phyloP scores from a whole-genome alignment of 2,329 filamentous ascomycete species.

The Dactylellina cionopaga region DNA sequence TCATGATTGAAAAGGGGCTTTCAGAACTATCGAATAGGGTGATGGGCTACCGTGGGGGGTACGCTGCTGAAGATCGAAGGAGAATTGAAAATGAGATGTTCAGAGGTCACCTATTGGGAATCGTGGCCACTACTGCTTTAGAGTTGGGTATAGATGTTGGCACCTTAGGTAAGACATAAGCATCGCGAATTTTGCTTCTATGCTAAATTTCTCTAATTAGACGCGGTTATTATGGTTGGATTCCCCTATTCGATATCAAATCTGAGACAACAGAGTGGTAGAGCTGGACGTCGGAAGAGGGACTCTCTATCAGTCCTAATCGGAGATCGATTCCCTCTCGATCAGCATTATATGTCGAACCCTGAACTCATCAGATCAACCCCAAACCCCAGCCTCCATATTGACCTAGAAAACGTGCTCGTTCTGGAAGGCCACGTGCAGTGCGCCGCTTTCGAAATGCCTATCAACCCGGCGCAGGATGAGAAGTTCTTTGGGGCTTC shows the following conservation, averaged over 20 bases:
- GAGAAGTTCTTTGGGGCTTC: constrained; percentile 79
- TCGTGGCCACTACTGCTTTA: constrained; percentile 90
- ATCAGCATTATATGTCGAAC: constrained; percentile 97
- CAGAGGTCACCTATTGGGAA: constrained; percentile 88
- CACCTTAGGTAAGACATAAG: constrained; percentile 65
- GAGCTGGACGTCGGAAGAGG: constrained; percentile 89
- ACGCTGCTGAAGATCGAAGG: constrained; percentile 88
- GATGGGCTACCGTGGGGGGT: constrained; percentile 95
- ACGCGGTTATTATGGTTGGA: constrained; percentile 91
- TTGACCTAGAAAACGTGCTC: constrained; percentile 91
- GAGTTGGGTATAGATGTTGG: constrained; percentile 97
- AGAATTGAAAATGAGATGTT: constrained; percentile 97
- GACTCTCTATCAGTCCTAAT: constrained; percentile 91
- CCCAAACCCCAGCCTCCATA: constrained; percentile 86
- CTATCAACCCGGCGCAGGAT: constrained; percentile 81
- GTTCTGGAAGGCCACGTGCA: constrained; percentile 93
- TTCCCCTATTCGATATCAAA: constrained; percentile 98
- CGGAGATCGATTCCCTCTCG: constrained; percentile 86
- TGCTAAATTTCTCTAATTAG: constrained; percentile 61
- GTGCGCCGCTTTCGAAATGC: constrained; percentile 95
- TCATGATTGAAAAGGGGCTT: constrained; percentile 77
- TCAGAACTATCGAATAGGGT: constrained; percentile 80
- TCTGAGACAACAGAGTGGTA: constrained; percentile 89
- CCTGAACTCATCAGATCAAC: constrained; percentile 86
- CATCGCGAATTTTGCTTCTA: neutral